Evolutionary conservation across 805 yeast species (phyloP).

Genomic region (Pichia nanzhaoensis): DNA sequence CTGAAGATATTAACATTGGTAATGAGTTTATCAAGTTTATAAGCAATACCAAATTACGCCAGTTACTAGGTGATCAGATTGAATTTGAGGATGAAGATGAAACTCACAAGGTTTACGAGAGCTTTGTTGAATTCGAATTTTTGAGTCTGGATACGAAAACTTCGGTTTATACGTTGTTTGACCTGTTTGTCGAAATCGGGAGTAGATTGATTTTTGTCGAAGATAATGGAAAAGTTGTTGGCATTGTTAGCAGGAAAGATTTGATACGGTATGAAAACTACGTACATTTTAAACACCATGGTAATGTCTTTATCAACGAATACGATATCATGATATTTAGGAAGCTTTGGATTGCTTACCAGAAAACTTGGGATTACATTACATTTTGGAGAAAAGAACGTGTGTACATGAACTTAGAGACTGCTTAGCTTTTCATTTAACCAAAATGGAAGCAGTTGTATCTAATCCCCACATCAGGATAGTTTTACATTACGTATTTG

Average conservation of each 20-base stretch:
- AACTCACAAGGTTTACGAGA: slow-evolving; percentile 12
- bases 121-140: slow-evolving; percentile 48
- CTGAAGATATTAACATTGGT: not conserved
- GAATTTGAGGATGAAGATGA: not conserved
- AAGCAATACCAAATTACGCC: slow-evolving; percentile 7
- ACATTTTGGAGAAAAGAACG: slow-evolving; percentile 3
- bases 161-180: slow-evolving; percentile 54
- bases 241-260: slow-evolving; percentile 83
- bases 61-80: not conserved
- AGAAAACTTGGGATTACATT: not conserved
- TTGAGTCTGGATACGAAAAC: slow-evolving; percentile 47
- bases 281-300: slow-evolving; percentile 25
- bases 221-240: slow-evolving; percentile 53
- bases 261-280: slow-evolving; percentile 53
- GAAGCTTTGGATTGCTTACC: slow-evolving; percentile 15
- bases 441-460: no score
- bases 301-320: slow-evolving; percentile 21
- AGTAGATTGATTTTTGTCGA: slow-evolving; percentile 69
- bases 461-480: no score
- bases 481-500: no score
- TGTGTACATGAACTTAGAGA: not conserved
- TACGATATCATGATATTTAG: slow-evolving; percentile 19
- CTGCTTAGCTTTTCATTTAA: no score
- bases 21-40: slow-evolving; percentile 14
- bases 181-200: slow-evolving; percentile 71